phyloP scores from a whole-genome alignment of 75 land plant species.

The Pinus taeda region DNA sequence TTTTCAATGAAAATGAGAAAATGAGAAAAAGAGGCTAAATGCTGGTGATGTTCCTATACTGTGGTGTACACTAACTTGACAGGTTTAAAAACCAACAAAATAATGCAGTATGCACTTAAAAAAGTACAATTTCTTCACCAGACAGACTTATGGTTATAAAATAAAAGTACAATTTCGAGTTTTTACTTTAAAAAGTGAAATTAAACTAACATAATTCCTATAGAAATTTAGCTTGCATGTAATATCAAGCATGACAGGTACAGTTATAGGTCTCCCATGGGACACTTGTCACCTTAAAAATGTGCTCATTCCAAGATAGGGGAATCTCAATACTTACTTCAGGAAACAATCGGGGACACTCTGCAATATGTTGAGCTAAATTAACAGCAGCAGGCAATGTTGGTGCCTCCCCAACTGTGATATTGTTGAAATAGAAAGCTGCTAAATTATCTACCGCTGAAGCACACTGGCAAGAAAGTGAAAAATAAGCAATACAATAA shows the following conservation, averaged over 20 bases:
- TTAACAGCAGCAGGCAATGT: slow-evolving; percentile 65
- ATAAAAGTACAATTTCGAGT: too few species aligned
- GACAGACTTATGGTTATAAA: too few species aligned
- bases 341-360: slow-evolving; percentile 81
- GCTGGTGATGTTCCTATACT: too few species aligned
- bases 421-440: slow-evolving; percentile 86
- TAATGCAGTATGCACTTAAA: too few species aligned
- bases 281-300: not conserved
- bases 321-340: slow-evolving; percentile 39
- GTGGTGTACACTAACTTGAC: too few species aligned
- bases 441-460: slow-evolving; percentile 87
- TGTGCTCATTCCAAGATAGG: not conserved
- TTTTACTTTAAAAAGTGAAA: too few species aligned
- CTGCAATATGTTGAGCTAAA: slow-evolving; percentile 78
- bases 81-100: too few species aligned
- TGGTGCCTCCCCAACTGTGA: slow-evolving; percentile 75
- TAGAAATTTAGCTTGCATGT: not conserved
- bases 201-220: not conserved
- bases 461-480: slow-evolving; percentile 64
- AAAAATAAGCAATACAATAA: not conserved
- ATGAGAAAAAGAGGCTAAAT: too few species aligned
- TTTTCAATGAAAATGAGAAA: too few species aligned
- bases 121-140: too few species aligned
- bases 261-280: not conserved
- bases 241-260: not conserved